Percentiles rank a stretch among this genome's conserved stretches.
Evolutionary conservation across 106 monocot genomes (phyloP).

Genomic region (Hemerocallis citrina): DNA sequence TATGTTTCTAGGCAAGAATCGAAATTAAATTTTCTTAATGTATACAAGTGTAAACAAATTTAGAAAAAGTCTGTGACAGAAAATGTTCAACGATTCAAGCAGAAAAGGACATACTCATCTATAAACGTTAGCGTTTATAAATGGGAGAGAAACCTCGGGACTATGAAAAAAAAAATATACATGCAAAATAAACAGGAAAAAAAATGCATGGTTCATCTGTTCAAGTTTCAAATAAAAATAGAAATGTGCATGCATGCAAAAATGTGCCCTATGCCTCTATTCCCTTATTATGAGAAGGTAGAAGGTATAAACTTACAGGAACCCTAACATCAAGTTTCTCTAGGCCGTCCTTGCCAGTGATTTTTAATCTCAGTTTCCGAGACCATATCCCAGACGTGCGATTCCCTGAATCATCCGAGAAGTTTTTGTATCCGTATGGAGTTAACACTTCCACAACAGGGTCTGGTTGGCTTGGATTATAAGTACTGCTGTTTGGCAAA

Average conservation of each 20-base stretch:
- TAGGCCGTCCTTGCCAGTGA: slow-evolving; percentile 73
- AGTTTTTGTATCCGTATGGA: slow-evolving; percentile 40
- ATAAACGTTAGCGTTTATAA: too few species aligned
- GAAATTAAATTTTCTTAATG: too few species aligned
- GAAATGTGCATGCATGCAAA: neutral
- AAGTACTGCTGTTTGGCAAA: slow-evolving; percentile 9
- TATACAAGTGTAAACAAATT: too few species aligned
- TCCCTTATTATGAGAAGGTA: neutral
- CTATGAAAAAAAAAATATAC: too few species aligned
- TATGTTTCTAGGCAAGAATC: too few species aligned
- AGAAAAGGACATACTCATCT: too few species aligned
- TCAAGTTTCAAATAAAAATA: neutral
- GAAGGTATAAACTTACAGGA: slow-evolving; percentile 51
- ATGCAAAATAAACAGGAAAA: too few species aligned
- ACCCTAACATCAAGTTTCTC: slow-evolving; percentile 78
- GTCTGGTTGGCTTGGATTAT: slow-evolving; percentile 16
- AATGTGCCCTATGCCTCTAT: too few species aligned
- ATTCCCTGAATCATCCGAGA: slow-evolving; percentile 35
- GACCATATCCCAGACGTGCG: slow-evolving; percentile 58
- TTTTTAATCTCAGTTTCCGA: slow-evolving; percentile 68
- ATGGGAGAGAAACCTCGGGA: too few species aligned
- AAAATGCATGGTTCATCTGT: too few species aligned
- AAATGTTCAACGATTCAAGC: too few species aligned
- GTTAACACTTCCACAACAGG: slow-evolving; percentile 74
- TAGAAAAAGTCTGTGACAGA: too few species aligned